Base-by-base conservation (phyloP, 352 stramenopile genomes). In the Detonula confervacea region DNA sequence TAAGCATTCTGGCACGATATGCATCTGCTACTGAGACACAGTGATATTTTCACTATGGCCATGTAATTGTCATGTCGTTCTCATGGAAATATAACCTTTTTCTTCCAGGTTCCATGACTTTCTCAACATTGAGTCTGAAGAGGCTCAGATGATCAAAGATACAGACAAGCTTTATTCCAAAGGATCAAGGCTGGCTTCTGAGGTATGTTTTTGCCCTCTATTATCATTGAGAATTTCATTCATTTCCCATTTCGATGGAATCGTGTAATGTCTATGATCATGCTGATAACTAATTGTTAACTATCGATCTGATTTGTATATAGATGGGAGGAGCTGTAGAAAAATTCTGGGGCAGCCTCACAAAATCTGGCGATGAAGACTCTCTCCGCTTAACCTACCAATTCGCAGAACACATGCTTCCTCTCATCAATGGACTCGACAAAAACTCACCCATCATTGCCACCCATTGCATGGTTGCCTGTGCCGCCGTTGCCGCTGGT, bases 21-120 rank as follows among this genome's bases (percentile, higher is more conserved):
- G n/a, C n/a, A n/a, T n/a, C n/a, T n/a, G n/a, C n/a, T n/a, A n/a
- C n/a, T n/a, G n/a, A n/a, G n/a, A n/a, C n/a, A n/a, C n/a, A n/a
- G n/a, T n/a, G n/a, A n/a, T n/a, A n/a, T n/a, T n/a, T n/a, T n/a
- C n/a, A n/a, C n/a, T n/a, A n/a, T n/a, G n/a, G n/a, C n/a, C n/a
- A n/a, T n/a, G n/a, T n/a, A n/a, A n/a, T n/a, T n/a, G n/a, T n/a
- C n/a, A n/a, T n/a, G n/a, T n/a, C n/a, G n/a, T n/a, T n/a, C n/a
- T n/a, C n/a, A n/a, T n/a, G n/a, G n/a, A n/a, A n/a, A n/a, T n/a
- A n/a, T n/a, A n/a, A n/a, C n/a, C n/a, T n/a, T n/a, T n/a, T n/a
- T n/a, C n/a, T n/a, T n/a, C n/a, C n/a, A n/a, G n/a, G n/a, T 95
- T 95, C 84, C 92, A 95, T 84, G 92, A 95, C 79, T 87, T 95